Evolutionary conservation across 2,329 filamentous ascomycete genomes (phyloP).

Genomic region (Trichoderma gracile): DNA sequence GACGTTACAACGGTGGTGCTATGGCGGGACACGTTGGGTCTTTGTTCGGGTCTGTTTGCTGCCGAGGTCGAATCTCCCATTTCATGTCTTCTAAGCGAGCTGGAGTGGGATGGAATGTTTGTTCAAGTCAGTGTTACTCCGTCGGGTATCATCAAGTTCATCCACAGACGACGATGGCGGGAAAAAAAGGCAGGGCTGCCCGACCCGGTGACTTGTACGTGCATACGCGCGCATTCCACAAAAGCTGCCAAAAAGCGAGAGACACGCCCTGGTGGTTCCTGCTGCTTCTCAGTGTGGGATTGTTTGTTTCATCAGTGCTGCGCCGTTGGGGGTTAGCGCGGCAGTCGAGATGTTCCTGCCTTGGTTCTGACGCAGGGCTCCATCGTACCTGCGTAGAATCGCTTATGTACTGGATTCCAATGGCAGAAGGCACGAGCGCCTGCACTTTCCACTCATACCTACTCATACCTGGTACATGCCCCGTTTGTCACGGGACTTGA

Average conservation of each 20-base stretch:
- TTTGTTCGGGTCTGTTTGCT: too few relatives aligned
- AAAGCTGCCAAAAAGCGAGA: background rate
- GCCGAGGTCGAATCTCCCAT: too few relatives aligned
- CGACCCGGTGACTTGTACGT: background rate
- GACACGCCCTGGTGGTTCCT: background rate
- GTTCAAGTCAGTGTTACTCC: background rate
- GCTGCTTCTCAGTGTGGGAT: background rate
- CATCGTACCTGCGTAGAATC: background rate
- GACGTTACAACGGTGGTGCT: too few relatives aligned
- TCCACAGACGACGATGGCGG: background rate
- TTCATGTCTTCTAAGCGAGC: too few relatives aligned
- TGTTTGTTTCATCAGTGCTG: background rate
- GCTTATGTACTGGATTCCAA: background rate
- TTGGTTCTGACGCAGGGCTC: background rate
- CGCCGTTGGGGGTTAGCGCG: background rate
- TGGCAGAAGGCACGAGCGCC: background rate
- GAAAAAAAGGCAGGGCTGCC: background rate
- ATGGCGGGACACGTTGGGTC: too few relatives aligned
- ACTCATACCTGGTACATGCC: background rate
- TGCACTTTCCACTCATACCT: background rate
- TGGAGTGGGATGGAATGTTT: background rate
- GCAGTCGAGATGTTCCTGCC: background rate
- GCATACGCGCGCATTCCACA: background rate
- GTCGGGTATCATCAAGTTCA: background rate
- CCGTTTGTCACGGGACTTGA: conserved; percentile 11